A percentile compares a stretch with the other conserved stretches of the same genome.
Evolutionary conservation across 441 rosid species (phyloP).

Genomic region (Corymbia citriodora): DNA sequence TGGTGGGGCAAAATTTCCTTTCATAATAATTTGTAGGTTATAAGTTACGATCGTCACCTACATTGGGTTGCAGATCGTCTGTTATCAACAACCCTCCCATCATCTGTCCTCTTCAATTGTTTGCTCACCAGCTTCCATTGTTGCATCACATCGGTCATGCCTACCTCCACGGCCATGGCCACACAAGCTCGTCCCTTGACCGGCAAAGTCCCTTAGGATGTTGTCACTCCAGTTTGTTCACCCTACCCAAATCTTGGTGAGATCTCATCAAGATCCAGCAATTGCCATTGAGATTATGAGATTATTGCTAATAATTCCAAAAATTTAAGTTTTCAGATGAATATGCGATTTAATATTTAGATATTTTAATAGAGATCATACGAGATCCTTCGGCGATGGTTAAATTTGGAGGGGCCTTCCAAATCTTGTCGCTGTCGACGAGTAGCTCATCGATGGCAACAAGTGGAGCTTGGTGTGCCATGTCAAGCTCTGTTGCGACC

Average conservation of each 20-base stretch:
- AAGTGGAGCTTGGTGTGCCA: background rate
- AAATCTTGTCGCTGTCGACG: background rate
- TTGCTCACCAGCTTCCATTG: background rate
- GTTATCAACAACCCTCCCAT: background rate
- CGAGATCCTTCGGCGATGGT: background rate
- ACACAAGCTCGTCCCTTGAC: background rate
- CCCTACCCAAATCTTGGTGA: background rate
- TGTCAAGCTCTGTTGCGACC: background rate
- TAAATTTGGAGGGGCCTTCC: background rate
- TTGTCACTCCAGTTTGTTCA: background rate
- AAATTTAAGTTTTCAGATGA: background rate
- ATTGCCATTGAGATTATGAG: background rate
- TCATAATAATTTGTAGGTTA: background rate
- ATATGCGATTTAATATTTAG: fast-evolving
- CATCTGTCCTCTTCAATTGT: background rate
- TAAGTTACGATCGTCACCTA: background rate
- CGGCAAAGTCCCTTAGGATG: background rate
- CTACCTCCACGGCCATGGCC: background rate
- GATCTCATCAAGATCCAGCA: fast-evolving
- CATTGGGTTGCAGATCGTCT: background rate
- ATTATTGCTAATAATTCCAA: background rate
- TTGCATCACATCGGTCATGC: background rate
- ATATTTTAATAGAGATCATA: background rate
- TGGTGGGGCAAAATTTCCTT: background rate
- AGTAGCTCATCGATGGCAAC: background rate